Percentiles rank a stretch among this genome's conserved stretches.
These are phyloP conservation scores for Dictyophora rubrovolvata DNA, from an alignment of 768 basidiomycete genomes.

Conservation along the genomic window DNA sequence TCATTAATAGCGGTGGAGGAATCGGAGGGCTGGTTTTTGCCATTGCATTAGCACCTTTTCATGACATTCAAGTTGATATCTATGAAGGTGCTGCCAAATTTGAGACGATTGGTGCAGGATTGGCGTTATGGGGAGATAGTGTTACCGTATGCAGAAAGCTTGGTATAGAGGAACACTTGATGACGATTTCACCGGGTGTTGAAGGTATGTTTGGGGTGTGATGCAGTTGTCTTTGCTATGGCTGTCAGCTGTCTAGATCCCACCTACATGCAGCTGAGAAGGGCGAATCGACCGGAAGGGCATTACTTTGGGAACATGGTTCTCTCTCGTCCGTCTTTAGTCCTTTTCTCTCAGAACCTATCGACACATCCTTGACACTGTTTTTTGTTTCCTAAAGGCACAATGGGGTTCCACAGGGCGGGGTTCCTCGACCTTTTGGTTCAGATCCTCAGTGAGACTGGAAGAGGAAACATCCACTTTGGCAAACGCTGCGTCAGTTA, in stretches of 20 bases:
- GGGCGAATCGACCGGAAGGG: conserved; percentile 33
- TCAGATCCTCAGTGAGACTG: conserved; percentile 16
- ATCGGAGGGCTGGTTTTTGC: conserved; percentile 23
- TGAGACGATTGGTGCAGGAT: conserved; percentile 23
- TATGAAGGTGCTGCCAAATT: conserved; percentile 24
- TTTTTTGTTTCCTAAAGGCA: not conserved
- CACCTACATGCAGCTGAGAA: conserved; percentile 33
- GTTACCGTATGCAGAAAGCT: not conserved
- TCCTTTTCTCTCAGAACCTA: not conserved
- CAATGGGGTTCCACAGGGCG: conserved; percentile 34
- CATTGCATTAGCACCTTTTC: conserved; percentile 13
- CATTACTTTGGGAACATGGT: not conserved
- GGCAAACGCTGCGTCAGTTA: conserved; percentile 15
- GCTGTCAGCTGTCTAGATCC: not conserved
- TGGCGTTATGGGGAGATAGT: conserved; percentile 28
- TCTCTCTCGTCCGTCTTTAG: not conserved
- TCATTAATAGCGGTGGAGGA: conserved; percentile 13
- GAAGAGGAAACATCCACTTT: not conserved
- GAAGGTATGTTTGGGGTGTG: not conserved
- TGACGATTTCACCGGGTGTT: not conserved
- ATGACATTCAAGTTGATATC: conserved; percentile 22
- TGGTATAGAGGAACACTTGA: conserved; percentile 2
- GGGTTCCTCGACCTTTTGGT: conserved; percentile 38
- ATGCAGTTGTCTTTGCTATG: not conserved
- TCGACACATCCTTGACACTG: not conserved